A percentile compares a stretch with the other conserved stretches of the same genome.
Evolutionary conservation across 768 basidiomycete genomes (phyloP).

Genomic region (Psilocybe cubensis): DNA sequence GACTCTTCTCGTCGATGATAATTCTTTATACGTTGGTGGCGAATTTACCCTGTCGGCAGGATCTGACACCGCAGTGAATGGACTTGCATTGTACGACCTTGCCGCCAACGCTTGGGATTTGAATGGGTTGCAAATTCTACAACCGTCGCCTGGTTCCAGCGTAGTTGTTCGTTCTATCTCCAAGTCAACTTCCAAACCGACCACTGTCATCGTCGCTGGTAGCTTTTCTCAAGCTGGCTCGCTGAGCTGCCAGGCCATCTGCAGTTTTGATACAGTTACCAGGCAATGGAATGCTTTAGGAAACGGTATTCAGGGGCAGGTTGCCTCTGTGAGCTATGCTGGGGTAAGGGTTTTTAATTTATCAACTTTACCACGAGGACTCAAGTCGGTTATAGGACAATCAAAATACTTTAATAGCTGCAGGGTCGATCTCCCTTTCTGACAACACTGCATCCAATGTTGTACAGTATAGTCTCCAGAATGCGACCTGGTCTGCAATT

Average conservation of each 20-base stretch:
- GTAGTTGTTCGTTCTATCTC: constrained; percentile 78
- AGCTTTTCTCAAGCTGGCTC: constrained; percentile 82
- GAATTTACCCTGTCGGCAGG: constrained; percentile 59
- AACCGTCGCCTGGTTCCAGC: constrained; percentile 50
- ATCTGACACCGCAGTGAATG: constrained; percentile 56
- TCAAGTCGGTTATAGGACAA: constrained; percentile 49
- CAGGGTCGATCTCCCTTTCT: constrained; percentile 74
- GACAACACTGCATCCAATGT: constrained; percentile 72
- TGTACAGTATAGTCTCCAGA: constrained; percentile 70
- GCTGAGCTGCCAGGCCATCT: constrained; percentile 76
- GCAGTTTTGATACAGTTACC: constrained; percentile 66
- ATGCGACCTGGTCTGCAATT: constrained; percentile 73
- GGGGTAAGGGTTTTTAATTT: constrained; percentile 58
- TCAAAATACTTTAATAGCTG: constrained; percentile 73
- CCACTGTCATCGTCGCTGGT: constrained; percentile 83
- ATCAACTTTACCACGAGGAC: not conserved
- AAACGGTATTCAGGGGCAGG: constrained; percentile 79
- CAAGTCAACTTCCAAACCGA: constrained; percentile 58
- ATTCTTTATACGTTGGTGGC: constrained; percentile 82
- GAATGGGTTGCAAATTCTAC: constrained; percentile 60
- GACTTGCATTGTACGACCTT: constrained; percentile 85
- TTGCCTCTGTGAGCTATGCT: constrained; percentile 77
- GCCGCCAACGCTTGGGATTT: constrained; percentile 62
- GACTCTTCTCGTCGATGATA: constrained; percentile 71
- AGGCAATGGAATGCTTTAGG: constrained; percentile 85